These are phyloP conservation scores for Colletotrichum spinosum DNA, from an alignment of 2,329 filamentous ascomycete species.

Conservation along the genomic window DNA sequence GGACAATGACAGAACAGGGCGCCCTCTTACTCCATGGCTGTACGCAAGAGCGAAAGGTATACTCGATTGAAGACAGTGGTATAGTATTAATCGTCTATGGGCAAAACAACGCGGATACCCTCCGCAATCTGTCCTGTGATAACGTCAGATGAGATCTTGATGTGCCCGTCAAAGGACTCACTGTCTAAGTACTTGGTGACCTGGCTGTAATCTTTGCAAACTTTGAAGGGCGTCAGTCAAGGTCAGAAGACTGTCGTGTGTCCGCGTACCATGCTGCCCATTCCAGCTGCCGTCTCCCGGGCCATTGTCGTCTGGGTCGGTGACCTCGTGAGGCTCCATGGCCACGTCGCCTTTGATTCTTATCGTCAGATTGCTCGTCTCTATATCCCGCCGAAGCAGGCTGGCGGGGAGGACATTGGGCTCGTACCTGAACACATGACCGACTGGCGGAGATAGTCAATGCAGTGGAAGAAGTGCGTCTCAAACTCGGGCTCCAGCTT, in stretches of 20 bases:
- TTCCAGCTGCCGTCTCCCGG: slow-evolving; percentile 53
- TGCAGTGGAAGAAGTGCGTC: slow-evolving; percentile 54
- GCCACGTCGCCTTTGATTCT: slow-evolving; percentile 43
- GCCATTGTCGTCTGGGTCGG: slow-evolving; percentile 52
- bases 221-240: slow-evolving; percentile 37
- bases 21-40: background rate
- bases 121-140: slow-evolving; percentile 40
- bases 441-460: slow-evolving; percentile 54
- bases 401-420: too few relatives aligned
- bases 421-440: slow-evolving; percentile 48
- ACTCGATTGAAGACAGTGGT: background rate
- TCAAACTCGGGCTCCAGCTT: slow-evolving; percentile 43
- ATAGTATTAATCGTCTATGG: slow-evolving; percentile 39
- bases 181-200: slow-evolving; percentile 51
- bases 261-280: slow-evolving; percentile 49
- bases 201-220: slow-evolving; percentile 52
- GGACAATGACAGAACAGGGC: background rate
- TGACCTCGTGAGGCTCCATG: slow-evolving; percentile 50
- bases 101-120: slow-evolving; percentile 41
- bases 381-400: slow-evolving; percentile 28
- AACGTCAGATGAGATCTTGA: background rate
- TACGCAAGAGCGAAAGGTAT: background rate
- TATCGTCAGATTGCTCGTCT: too few relatives aligned
- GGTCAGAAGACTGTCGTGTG: slow-evolving; percentile 14
- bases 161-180: slow-evolving; percentile 18